phyloP scores from a whole-genome alignment of 169 alveolate species.

The Plasmodium vivax region DNA sequence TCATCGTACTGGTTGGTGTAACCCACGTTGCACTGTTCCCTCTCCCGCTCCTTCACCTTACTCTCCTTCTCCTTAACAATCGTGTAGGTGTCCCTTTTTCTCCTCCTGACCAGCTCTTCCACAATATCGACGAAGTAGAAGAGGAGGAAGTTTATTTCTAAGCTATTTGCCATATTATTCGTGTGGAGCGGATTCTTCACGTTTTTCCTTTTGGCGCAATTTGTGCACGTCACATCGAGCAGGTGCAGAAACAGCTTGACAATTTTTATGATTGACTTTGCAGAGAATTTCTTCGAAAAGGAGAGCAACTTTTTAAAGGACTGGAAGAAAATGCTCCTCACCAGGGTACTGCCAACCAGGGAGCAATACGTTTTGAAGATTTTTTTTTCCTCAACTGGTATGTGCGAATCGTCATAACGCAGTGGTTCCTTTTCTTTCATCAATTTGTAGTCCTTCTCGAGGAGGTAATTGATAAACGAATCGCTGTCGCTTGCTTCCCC shows the following conservation, averaged over 20 bases:
- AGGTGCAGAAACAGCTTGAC: conserved; percentile 31
- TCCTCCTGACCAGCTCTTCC: conserved; percentile 5
- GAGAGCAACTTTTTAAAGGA: conserved; percentile 52
- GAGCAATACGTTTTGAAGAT: conserved; percentile 6
- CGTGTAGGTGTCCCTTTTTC: conserved; percentile 48
- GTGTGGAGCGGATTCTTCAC: conserved; percentile 15
- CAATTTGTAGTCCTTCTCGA: conserved; percentile 22
- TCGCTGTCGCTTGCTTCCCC: background rate
- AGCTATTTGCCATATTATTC: conserved; percentile 54
- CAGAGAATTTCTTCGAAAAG: conserved; percentile 65
- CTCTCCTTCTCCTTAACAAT: conserved; percentile 53
- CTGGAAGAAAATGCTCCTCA: conserved; percentile 43
- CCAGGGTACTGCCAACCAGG: conserved; percentile 25
- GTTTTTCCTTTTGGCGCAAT: conserved; percentile 34
- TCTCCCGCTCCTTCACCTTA: background rate
- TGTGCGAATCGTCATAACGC: conserved; percentile 6
- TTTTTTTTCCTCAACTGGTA: conserved; percentile 24
- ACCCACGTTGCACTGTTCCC: background rate
- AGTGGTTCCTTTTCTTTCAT: conserved; percentile 27
- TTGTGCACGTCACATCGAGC: conserved; percentile 10
- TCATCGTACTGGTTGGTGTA: background rate
- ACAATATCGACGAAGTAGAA: conserved; percentile 23
- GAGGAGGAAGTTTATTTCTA: conserved; percentile 48
- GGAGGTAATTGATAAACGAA: background rate
- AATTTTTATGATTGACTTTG: conserved; percentile 57